Conservation (phyloP, 2,329 filamentous ascomycete genomes). For the Cladophialophora chaetospira region DNA sequence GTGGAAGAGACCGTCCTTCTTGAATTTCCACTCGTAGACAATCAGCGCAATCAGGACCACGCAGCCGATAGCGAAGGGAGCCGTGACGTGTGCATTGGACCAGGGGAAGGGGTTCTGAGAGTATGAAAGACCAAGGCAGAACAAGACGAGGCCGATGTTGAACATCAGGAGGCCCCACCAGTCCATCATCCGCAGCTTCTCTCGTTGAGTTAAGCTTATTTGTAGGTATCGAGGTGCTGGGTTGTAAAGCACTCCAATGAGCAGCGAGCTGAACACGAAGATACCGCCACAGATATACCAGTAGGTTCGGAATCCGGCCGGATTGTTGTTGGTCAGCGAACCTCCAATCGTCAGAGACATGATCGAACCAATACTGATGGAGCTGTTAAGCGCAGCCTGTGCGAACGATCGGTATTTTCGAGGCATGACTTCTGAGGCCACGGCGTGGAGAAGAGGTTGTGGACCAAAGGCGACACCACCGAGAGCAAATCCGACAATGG, state of each 20-base stretch:
- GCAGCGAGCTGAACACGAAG: background rate
- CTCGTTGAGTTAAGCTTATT: background rate
- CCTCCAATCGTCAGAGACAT: conserved; percentile 9
- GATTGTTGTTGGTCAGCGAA: background rate
- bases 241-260: conserved; percentile 13
- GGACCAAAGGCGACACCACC: conserved; percentile 2
- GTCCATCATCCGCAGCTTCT: conserved; percentile 17
- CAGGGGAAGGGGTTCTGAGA: conserved; percentile 56
- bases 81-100: conserved; percentile 53
- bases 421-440: conserved; percentile 18
- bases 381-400: conserved; percentile 9
- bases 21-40: conserved; percentile 58
- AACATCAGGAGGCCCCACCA: conserved; percentile 17
- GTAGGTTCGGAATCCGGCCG: conserved; percentile 15
- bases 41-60: conserved; percentile 48
- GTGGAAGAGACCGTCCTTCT: conserved; percentile 52
- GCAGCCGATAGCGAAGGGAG: conserved; percentile 51
- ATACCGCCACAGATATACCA: conserved; percentile 17
- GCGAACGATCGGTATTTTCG: conserved; percentile 14
- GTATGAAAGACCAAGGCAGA: conserved; percentile 56
- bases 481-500: conserved; percentile 5
- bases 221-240: conserved; percentile 11
- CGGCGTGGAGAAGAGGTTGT: conserved; percentile 12
- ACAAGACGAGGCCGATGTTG: conserved; percentile 36
- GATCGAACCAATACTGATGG: conserved; percentile 6